phyloP scores from a whole-genome alignment of 2,329 filamentous ascomycete species.

The Botrytis aclada region DNA sequence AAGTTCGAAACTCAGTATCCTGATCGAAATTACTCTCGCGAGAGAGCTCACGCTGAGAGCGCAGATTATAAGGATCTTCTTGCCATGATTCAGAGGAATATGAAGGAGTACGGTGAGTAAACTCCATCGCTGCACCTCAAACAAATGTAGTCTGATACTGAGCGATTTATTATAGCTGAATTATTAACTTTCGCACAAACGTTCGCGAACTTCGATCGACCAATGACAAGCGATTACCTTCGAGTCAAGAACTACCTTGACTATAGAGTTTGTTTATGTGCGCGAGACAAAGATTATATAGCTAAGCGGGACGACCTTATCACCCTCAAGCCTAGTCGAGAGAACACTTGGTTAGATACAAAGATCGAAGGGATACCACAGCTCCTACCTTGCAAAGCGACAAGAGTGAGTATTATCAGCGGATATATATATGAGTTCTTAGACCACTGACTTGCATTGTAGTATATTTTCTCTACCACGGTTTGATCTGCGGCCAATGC shows the following conservation, averaged over 20 bases:
- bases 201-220: constrained; percentile 34
- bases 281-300: constrained; percentile 35
- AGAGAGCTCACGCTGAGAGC: constrained; percentile 15
- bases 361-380: constrained; percentile 35
- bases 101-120: background rate
- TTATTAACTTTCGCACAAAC: constrained; percentile 27
- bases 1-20: constrained; percentile 8
- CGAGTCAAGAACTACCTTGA: constrained; percentile 36
- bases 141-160: background rate
- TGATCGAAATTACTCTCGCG: constrained; percentile 14
- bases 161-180: constrained; percentile 17
- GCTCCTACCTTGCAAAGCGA: constrained; percentile 13
- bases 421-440: background rate
- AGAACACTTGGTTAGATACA: constrained; percentile 42
- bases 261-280: constrained; percentile 24
- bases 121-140: background rate
- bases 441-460: background rate
- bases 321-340: constrained; percentile 39
- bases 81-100: background rate
- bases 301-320: constrained; percentile 41
- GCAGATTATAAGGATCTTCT: constrained; percentile 2
- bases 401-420: background rate
- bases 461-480: background rate
- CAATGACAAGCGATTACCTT: constrained; percentile 34
- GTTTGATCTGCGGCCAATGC: background rate